These are phyloP conservation scores for Wallemia hederae DNA, from an alignment of 1,284 basidiomycete species.

Conservation along the genomic window DNA sequence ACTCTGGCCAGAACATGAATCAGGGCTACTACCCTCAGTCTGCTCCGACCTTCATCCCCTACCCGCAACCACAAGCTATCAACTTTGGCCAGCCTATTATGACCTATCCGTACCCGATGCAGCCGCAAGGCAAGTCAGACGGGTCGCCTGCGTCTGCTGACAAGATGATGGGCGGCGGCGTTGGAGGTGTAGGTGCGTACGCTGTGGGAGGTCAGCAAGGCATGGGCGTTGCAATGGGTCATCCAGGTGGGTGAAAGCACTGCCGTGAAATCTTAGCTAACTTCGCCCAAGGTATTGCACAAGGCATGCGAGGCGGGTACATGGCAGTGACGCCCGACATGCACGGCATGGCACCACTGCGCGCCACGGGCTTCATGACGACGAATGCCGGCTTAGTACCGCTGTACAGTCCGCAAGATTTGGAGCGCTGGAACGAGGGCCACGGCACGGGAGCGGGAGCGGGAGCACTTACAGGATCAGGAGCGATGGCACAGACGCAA, in stretches of 20 bases:
- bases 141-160: not conserved
- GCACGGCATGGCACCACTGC: not conserved
- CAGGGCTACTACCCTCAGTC: no score
- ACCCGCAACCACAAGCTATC: not conserved
- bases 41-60: not conserved
- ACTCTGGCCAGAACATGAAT: no score
- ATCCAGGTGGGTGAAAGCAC: not conserved
- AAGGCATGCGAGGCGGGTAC: not conserved
- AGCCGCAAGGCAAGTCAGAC: not conserved
- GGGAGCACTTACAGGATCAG: not conserved
- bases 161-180: not conserved
- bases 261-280: no score
- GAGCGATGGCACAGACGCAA: no score
- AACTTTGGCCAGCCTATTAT: not conserved
- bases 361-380: not conserved
- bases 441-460: not conserved
- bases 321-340: not conserved
- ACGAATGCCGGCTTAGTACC: not conserved
- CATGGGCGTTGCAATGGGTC: not conserved
- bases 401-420: not conserved
- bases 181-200: no score
- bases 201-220: no score
- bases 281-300: no score
- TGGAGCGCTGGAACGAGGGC: not conserved
- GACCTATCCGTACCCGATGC: not conserved